Conservation (phyloP, 768 basidiomycete species). For the Trametes meyenii region DNA sequence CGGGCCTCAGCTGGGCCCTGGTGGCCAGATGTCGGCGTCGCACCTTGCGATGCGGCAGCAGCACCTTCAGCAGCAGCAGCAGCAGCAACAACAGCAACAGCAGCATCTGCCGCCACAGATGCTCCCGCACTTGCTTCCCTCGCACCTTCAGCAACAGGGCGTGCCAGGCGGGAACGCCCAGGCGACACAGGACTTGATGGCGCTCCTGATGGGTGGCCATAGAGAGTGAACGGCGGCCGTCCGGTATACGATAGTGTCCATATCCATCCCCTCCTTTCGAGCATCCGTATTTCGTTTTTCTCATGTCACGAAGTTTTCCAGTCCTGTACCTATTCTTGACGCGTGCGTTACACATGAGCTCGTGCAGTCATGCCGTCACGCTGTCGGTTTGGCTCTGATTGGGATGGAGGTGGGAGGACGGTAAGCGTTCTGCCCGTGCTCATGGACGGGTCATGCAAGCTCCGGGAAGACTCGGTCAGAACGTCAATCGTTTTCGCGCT, state of each 20-base stretch:
- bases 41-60: conserved; percentile 53
- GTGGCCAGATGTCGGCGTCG: conserved; percentile 40
- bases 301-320: conserved; percentile 4
- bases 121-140: conserved; percentile 51
- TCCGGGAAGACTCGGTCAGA: too few species aligned
- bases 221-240: conserved; percentile 55
- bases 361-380: conserved; percentile 1
- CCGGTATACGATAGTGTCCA: conserved; percentile 9
- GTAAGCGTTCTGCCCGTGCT: too few species aligned
- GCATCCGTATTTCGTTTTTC: background rate
- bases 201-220: conserved; percentile 79
- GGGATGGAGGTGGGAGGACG: too few species aligned
- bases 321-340: conserved; percentile 24
- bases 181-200: conserved; percentile 77
- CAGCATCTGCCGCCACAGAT: conserved; percentile 63
- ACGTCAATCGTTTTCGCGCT: too few species aligned
- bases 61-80: conserved; percentile 41
- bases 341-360: conserved; percentile 8
- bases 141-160: conserved; percentile 67
- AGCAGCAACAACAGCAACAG: conserved; percentile 52
- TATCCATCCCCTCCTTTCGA: conserved; percentile 4
- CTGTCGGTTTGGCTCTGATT: conserved; percentile 1
- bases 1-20: conserved; percentile 46
- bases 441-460: too few species aligned
- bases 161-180: conserved; percentile 52